Percentiles rank a stretch among this genome's conserved stretches.
These are phyloP conservation scores for Quercus alba DNA, from an alignment of 306 rosid species.

Conservation along the genomic window DNA sequence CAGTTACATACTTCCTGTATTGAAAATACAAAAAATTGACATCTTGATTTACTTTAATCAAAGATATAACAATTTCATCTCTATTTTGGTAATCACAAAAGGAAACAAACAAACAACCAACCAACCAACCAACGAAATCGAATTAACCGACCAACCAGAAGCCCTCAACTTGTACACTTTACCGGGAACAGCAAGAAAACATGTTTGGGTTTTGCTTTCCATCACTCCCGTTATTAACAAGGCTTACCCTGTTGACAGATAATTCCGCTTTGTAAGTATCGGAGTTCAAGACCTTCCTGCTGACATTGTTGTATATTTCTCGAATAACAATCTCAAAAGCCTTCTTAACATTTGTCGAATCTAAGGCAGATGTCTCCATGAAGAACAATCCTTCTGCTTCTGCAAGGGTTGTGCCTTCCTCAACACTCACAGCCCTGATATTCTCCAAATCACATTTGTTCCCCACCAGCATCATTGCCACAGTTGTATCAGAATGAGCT, in stretches of 20 bases:
- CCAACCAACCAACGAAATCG: slow-evolving; percentile 20
- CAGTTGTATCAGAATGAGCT: slow-evolving; percentile 92
- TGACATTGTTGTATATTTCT: slow-evolving; percentile 85
- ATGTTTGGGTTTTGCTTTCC: slow-evolving; percentile 51
- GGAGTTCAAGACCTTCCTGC: slow-evolving; percentile 90
- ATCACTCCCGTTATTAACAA: slow-evolving; percentile 52
- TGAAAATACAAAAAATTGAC: slow-evolving; percentile 30
- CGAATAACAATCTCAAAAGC: slow-evolving; percentile 86
- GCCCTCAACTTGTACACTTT: slow-evolving; percentile 16
- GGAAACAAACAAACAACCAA: slow-evolving; percentile 24
- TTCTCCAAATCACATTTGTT: slow-evolving; percentile 85
- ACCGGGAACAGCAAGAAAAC: slow-evolving; percentile 84
- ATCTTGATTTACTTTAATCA: slow-evolving; percentile 26
- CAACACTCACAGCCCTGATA: slow-evolving; percentile 73
- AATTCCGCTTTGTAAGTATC: slow-evolving; percentile 92
- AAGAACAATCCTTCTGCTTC: slow-evolving; percentile 89
- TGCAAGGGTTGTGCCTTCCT: slow-evolving; percentile 86
- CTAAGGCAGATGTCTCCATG: slow-evolving; percentile 96
- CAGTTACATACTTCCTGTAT: slow-evolving; percentile 26
- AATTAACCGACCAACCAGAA: slow-evolving; percentile 27
- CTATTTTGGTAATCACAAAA: slow-evolving; percentile 39
- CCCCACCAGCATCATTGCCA: slow-evolving; percentile 90
- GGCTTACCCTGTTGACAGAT: slow-evolving; percentile 87
- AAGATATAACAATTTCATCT: slow-evolving; percentile 23
- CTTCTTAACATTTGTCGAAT: slow-evolving; percentile 74